Percentiles rank a stretch among this genome's conserved stretches.
Conservation (phyloP, 495 filamentous ascomycete genomes). For the Neurospora pannonica region DNA sequence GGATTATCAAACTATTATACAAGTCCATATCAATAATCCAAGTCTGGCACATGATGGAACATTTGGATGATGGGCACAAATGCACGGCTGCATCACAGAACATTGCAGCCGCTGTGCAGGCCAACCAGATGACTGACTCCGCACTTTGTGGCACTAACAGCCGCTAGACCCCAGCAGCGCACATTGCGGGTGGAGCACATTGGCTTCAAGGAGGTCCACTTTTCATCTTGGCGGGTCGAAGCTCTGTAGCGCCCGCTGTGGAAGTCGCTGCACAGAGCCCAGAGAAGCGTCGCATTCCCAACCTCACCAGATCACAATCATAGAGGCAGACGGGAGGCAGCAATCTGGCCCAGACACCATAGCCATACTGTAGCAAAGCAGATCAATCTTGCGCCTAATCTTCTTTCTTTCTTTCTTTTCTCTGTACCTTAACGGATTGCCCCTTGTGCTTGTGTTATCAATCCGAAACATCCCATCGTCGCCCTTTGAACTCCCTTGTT, state of each 20-base stretch:
- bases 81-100: not conserved
- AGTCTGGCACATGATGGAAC: not conserved
- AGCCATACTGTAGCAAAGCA: not conserved
- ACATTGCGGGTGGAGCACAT: not conserved
- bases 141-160: not conserved
- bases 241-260: not conserved
- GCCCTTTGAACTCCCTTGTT: not conserved
- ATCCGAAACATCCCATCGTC: not conserved
- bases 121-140: not conserved
- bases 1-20: not conserved
- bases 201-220: not conserved
- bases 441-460: not conserved
- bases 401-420: not conserved
- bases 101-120: not conserved
- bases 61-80: not conserved
- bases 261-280: conserved; percentile 1
- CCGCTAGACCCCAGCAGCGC: not conserved
- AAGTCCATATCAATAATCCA: not conserved
- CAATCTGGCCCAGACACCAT: not conserved
- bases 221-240: conserved; percentile 7
- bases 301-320: conserved; percentile 6
- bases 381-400: not conserved
- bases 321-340: not conserved
- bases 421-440: not conserved
- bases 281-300: conserved; percentile 15